Evolutionary conservation across 305 asterid species (phyloP), one percentile per base, ranked within the genome.

Genomic region (Ajuga reptans): DNA sequence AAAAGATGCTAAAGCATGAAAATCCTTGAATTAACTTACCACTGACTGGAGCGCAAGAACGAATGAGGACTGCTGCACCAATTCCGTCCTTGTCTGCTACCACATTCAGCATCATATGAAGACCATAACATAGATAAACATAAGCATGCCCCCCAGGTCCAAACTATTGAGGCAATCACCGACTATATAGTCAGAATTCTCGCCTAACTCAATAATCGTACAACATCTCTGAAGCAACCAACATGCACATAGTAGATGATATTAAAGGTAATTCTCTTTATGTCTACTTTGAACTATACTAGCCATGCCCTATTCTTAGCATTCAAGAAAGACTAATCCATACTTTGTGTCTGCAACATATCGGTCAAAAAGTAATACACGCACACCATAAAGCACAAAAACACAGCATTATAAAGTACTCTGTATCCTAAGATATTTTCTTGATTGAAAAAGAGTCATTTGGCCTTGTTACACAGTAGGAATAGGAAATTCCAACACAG

Each of bases 101-200:
- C 77, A 90, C 84, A 81, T 92, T 92, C 64, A 92, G 90, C 96
- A 92, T 92, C 42, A 73, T 81, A 77, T 92, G 98, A 12, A 92
- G 84, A 56, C 98, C 98, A 49, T 92, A 92, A 73, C 98, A 92
- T 33, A 90, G 92, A 75, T 92, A 92, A 57, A 90, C 90, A 64
- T 92, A 92, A 3, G 98, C 89, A 83, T 90, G 91, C 37, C 98
- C 98, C 24, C 97, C 98, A 3, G 92, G 78, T 62, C 97, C 97
- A 81, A 92, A 92, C 98, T 92, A 78, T 72, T 14, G 18, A 45
- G 8, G 5, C 21, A 60, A 58, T 17, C 27, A 76, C 14, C 5
- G 1, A 76, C 42, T 36, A 69, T 42, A 24, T 53, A 5, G 1
- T 46, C 21, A 47, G 31, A 45, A 16, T 47, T 43, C 9, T 39